These are phyloP conservation scores for Nigrospora sphaerica DNA, from an alignment of 2,329 filamentous ascomycete genomes.

Conservation along the genomic window DNA sequence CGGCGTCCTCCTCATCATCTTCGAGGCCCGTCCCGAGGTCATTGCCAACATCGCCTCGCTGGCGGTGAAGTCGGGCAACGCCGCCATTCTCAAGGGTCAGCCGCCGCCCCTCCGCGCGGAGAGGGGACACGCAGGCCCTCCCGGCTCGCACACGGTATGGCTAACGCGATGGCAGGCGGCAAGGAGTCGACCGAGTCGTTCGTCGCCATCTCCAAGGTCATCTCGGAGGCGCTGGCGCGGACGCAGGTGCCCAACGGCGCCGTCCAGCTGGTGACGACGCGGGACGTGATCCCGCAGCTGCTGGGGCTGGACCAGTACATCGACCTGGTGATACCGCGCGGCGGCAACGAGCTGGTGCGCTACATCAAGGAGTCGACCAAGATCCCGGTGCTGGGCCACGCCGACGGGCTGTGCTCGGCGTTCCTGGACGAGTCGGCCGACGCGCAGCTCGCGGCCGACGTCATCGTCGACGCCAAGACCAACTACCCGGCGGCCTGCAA, in stretches of 20 bases:
- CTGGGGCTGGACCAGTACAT: conserved; percentile 80
- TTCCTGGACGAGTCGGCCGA: conserved; percentile 81
- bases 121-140: background rate
- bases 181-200: conserved; percentile 97
- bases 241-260: conserved; percentile 78
- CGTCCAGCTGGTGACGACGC: conserved; percentile 88
- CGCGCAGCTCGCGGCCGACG: conserved; percentile 59
- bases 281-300: conserved; percentile 85
- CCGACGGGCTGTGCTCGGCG: conserved; percentile 83
- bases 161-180: conserved; percentile 48
- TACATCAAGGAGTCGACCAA: conserved; percentile 87
- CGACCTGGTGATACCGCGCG: conserved; percentile 89
- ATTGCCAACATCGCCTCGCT: conserved; percentile 96
- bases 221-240: conserved; percentile 66
- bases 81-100: conserved; percentile 84
- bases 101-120: background rate
- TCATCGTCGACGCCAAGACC: conserved; percentile 87
- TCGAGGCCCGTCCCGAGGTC: conserved; percentile 94
- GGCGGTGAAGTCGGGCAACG: conserved; percentile 94
- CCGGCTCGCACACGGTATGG: background rate
- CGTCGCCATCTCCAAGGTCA: conserved; percentile 77
- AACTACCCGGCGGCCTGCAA: conserved; percentile 96
- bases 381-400: conserved; percentile 93
- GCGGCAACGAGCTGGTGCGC: conserved; percentile 82
- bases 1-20: conserved; percentile 95